phyloP scores from a whole-genome alignment of 1,284 basidiomycete genomes.

The Afroboletus lepidellus region DNA sequence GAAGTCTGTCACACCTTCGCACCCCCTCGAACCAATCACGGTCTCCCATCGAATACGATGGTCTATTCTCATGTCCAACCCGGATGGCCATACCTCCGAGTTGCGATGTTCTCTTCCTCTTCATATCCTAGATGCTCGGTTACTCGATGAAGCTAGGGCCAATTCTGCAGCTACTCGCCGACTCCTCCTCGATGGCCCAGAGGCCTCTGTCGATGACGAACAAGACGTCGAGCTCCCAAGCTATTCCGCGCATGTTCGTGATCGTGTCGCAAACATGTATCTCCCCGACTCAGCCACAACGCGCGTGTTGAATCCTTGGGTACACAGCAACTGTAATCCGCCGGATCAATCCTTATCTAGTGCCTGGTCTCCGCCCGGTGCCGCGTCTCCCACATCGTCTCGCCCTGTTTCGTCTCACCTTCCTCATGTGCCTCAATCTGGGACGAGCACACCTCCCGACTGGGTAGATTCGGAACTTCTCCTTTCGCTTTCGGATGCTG shows the following conservation, averaged over 20 bases:
- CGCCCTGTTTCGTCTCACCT: slow-evolving; percentile 40
- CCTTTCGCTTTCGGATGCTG: slow-evolving; percentile 51
- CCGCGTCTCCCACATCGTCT: slow-evolving; percentile 38
- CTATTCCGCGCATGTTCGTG: slow-evolving; percentile 85
- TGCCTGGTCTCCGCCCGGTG: slow-evolving; percentile 27
- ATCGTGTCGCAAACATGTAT: slow-evolving; percentile 82
- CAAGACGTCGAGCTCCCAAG: slow-evolving; percentile 79
- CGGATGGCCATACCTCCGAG: slow-evolving; percentile 88
- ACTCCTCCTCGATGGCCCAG: slow-evolving; percentile 43
- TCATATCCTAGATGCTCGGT: slow-evolving; percentile 70
- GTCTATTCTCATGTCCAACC: slow-evolving; percentile 76
- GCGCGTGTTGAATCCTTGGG: slow-evolving; percentile 66
- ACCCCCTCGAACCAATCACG: slow-evolving; percentile 68
- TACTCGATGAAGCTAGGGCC: slow-evolving; percentile 73
- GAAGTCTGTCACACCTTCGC: slow-evolving; percentile 56
- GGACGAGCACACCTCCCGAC: slow-evolving; percentile 54
- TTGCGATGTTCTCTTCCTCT: slow-evolving; percentile 89
- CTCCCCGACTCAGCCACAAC: slow-evolving; percentile 62
- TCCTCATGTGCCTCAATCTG: slow-evolving; percentile 44
- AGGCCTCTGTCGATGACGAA: slow-evolving; percentile 43
- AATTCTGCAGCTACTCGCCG: slow-evolving; percentile 73
- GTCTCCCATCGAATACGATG: slow-evolving; percentile 75
- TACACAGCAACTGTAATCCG: slow-evolving; percentile 29
- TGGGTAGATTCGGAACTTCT: slow-evolving; percentile 84
- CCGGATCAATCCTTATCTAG: slow-evolving; percentile 20